These are phyloP conservation scores for Fusarium pseudograminearum DNA, from an alignment of 2,329 filamentous ascomycete genomes.

Conservation along the genomic window DNA sequence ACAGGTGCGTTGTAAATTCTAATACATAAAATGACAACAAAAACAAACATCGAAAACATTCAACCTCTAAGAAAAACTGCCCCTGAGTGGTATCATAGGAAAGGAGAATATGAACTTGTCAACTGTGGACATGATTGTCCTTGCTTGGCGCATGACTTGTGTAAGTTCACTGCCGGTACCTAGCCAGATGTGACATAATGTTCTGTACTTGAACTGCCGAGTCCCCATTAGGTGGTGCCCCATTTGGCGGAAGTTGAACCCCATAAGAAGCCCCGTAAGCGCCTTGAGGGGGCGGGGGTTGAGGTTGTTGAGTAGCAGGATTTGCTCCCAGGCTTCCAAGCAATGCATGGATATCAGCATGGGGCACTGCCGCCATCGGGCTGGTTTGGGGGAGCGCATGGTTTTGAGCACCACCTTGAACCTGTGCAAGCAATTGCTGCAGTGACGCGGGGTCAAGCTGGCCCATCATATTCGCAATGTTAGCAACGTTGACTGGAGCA, in stretches of 20 bases:
- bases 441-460: conserved; percentile 76
- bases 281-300: conserved; percentile 22
- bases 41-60: conserved; percentile 13
- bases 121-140: conserved; percentile 4
- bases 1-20: conserved; percentile 18
- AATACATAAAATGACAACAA: conserved; percentile 27
- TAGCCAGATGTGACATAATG: conserved; percentile 79
- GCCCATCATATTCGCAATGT: conserved; percentile 74
- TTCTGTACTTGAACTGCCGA: conserved; percentile 72
- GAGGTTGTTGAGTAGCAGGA: conserved; percentile 39
- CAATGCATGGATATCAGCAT: conserved; percentile 61
- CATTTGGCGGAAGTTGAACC: conserved; percentile 47
- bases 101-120: conserved; percentile 21
- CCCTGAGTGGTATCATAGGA: conserved; percentile 32
- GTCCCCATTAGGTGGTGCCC: conserved; percentile 49
- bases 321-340: conserved; percentile 56
- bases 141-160: neutral
- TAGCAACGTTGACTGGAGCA: conserved; percentile 54
- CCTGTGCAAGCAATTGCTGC: conserved; percentile 75
- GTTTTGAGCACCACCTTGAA: conserved; percentile 54
- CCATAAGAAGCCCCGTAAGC: conserved; percentile 51
- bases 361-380: conserved; percentile 44
- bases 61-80: conserved; percentile 27
- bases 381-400: conserved; percentile 30
- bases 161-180: conserved; percentile 65